Percentiles rank a stretch among this genome's conserved stretches.
Evolutionary conservation across 2,329 filamentous ascomycete genomes (phyloP).

Genomic region (Raffaelea albimanens): DNA sequence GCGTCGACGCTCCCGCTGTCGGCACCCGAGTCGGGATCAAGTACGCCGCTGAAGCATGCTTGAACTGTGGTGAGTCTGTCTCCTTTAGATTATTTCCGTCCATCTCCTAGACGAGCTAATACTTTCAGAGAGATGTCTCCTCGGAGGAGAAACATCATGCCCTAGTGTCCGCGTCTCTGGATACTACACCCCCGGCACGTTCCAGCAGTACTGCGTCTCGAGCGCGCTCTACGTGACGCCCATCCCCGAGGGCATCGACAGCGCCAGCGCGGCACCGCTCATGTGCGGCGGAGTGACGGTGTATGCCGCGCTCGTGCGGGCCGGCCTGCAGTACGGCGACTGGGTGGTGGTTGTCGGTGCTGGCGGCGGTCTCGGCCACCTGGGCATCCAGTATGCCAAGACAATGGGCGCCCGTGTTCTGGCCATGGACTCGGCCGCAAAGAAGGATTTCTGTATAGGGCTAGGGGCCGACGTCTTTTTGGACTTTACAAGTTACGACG

Average conservation of each 20-base stretch:
- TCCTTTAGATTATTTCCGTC: neutral
- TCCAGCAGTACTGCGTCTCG: no score
- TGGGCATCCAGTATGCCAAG: slow-evolving; percentile 40
- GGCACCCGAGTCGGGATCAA: neutral
- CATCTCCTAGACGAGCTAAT: no score
- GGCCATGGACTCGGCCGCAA: slow-evolving; percentile 35
- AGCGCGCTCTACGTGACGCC: no score
- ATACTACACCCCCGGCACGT: no score
- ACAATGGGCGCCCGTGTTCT: slow-evolving; percentile 40
- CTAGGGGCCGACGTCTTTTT: slow-evolving; percentile 19
- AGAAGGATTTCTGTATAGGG: neutral
- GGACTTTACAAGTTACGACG: neutral
- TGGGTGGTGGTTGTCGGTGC: slow-evolving; percentile 36
- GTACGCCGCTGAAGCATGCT: neutral
- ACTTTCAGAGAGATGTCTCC: neutral
- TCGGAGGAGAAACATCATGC: neutral
- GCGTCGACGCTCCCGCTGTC: neutral
- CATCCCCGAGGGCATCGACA: no score
- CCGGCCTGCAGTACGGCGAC: slow-evolving; percentile 22
- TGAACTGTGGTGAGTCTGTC: neutral
- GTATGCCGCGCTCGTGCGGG: no score
- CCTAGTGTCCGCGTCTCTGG: neutral
- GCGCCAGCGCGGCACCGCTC: no score
- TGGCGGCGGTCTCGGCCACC: slow-evolving; percentile 43
- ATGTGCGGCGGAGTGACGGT: no score